Conservation (phyloP, 306 rosid genomes). For the Sindora glabra region DNA sequence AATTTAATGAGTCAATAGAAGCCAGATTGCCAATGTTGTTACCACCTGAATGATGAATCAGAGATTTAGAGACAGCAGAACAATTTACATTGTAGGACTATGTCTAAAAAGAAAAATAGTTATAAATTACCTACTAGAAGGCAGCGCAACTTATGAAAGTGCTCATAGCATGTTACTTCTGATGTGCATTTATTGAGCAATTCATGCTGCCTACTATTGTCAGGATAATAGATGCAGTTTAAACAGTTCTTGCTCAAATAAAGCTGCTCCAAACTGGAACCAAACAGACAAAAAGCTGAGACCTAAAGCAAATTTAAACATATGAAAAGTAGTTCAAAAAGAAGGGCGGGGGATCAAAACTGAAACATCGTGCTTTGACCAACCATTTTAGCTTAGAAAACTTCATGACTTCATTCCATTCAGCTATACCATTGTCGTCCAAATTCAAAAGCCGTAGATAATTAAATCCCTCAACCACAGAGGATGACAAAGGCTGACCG, state of each 20-base stretch:
- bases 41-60: slow-evolving; percentile 51
- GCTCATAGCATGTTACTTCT: slow-evolving; percentile 26
- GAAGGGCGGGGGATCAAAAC: slow-evolving; percentile 1
- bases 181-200: slow-evolving; percentile 14
- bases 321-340: background rate
- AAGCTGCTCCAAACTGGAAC: slow-evolving; percentile 93
- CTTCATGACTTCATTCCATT: slow-evolving; percentile 79
- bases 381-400: slow-evolving; percentile 77
- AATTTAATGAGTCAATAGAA: slow-evolving; percentile 68
- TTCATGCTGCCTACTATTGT: slow-evolving; percentile 22
- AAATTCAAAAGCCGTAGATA: slow-evolving; percentile 77
- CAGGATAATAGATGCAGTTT: slow-evolving; percentile 55
- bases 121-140: slow-evolving; percentile 73
- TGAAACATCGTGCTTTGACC: slow-evolving; percentile 1
- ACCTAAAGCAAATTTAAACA: slow-evolving; percentile 7
- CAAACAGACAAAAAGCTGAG: slow-evolving; percentile 18
- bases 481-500: slow-evolving; percentile 55
- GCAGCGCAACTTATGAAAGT: slow-evolving; percentile 64
- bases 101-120: slow-evolving; percentile 12
- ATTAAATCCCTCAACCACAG: slow-evolving; percentile 72
- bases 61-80: slow-evolving; percentile 9
- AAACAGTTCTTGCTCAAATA: slow-evolving; percentile 78
- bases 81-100: slow-evolving; percentile 7
- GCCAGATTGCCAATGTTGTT: slow-evolving; percentile 63
- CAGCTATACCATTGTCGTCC: slow-evolving; percentile 72